Base-by-base conservation (phyloP, 139 green algal genomes). In the Asterochloris erici region DNA sequence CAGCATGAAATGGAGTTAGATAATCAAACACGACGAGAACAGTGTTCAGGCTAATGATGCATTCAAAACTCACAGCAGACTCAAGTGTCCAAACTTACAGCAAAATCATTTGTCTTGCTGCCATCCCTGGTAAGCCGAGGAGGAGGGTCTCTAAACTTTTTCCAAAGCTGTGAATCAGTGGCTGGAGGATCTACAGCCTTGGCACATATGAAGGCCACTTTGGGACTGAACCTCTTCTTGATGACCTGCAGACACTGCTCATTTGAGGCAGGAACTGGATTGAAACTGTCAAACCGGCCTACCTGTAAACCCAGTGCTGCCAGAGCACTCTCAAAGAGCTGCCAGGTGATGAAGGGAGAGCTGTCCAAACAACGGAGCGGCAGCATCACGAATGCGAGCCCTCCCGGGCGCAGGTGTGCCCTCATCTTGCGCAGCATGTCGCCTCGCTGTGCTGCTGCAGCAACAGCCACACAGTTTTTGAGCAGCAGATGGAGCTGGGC, bases 51-150 rank as follows among this genome's bases (percentile, higher is more conserved):
- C n/a, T n/a, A n/a, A n/a, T n/a, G n/a, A n/a, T n/a, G n/a, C n/a
- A n/a, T n/a, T n/a, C n/a, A n/a, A n/a, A n/a, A n/a, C n/a, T n/a
- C n/a, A n/a, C n/a, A n/a, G n/a, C n/a, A n/a, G 38, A 54, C 38
- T 54, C 6, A 54, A 10, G 4, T 54, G 38, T 80, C 60, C 68
- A 70, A 80, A 21, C 17, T 70, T 15, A 80, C 6, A 60, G 76
- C 76, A 70, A 80, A 80, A 2, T 80, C 76, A 60, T 80, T 69
- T 70, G 76, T 70, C 26, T 80, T 80, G 23, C 68, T n/a, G 15
- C 76, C 76, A 54, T 54, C 38, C 9, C 76, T 61, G 9, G 76
- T 54, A 69, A 80, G 16, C 19, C 24, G 16, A 23, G 38, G 68
- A 23, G n/a, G 24, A 80, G 76, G 76, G 10, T 80, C 76, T 70